Base-by-base conservation (phyloP, 2,329 filamentous ascomycete species). In the Eutypella sp. region DNA sequence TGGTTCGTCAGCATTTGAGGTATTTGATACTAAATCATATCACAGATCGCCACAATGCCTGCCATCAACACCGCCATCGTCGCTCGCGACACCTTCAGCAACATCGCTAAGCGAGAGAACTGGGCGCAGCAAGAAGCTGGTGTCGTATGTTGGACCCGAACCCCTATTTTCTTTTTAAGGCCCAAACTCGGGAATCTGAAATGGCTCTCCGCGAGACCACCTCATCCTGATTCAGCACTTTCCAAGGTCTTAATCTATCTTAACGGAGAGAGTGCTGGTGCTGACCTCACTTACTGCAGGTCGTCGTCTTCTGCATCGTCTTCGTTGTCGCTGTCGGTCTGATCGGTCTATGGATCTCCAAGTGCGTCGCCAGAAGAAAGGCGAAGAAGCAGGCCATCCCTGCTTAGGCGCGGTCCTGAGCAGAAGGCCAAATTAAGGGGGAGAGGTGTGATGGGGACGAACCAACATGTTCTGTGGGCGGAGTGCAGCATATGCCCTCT, bases 61-160 rank as follows among this genome's bases (percentile, higher is more conserved):
- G 60, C 61, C 46, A 61, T 65, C 42, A 63, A 57, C 57, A 61
- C 55, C 45, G 57, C 60, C 50, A 38, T 65, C 48, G 54, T 63
- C 56, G 59, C 61, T 52, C 61, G 62, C 57, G 61, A 64, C 51
- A 52, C 52, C 49, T 42, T 61, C 41, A 55, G 54, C 55, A 51
- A 53, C 44, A 57, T 65, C 44, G 55, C 54, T 45, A 57, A 53
- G 42, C 62, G 62, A 44, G 47, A 60, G 47, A 65, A 63, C 60
- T 65, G 62, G 56, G 54, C 53, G 48, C 46, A 47, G 49, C 19
- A 47, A 56, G 47, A 48, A 53, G 36, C 45, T 16, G 38, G 15
- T 20, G 23, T 27, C 19, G 37, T 37, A 27, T 40, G 13, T 41
- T 15, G n/a, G 13, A n/a, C 5, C 36, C 36, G 11, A 9, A 5